Base-by-base conservation (phyloP, 106 monocot species). In the Amphibolis antarctica region DNA sequence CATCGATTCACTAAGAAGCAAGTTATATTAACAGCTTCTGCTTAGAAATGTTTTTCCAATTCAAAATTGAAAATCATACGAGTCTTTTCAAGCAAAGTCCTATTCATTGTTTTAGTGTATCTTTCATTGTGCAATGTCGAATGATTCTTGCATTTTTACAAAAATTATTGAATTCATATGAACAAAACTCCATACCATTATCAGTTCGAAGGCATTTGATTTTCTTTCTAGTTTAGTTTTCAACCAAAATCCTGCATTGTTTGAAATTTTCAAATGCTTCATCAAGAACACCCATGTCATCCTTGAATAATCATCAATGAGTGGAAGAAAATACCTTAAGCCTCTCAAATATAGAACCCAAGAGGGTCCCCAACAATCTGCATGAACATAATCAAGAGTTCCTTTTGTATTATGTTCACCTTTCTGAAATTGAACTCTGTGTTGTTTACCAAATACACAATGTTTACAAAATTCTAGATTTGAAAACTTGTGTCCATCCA, bases 21-120 rank as follows among this genome's bases (percentile, higher is more conserved):
- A n/a, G 49, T 10, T 9, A 9, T 64, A 19, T 64, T 64, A 47
- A 64, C n/a, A 28, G 17, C 46, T 10, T 48, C 18, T 19, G 27
- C 47, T 49, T 18, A 64, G 21, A 64, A 64, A 20, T 50, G 4
- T 21, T 30, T 49, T 0, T 18, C 11, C 36, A 36, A 36, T 36
- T 7, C 7, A 36, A 7, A 36, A 36, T 36, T 36, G 36, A 7
- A 11, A 64, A 22, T 4, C 27, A 0, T 12, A 27, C 47, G 27
- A 15, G 25, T 46, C 47, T 17, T 64, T 18, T 64, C 46, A 1
- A 64, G 24, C 1, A 64, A n/a, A 0, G 64, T 48, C 17, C 15
- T 64, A 10, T 48, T 64, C 64, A 64, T 28, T 49, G n/a, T 64
- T 64, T 23, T 64, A 13, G 25, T 14, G 24, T 64, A 29, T 19